These are phyloP conservation scores for Debaryomyces prosopidis DNA, from an alignment of 805 yeast genomes.

Conservation along the genomic window DNA sequence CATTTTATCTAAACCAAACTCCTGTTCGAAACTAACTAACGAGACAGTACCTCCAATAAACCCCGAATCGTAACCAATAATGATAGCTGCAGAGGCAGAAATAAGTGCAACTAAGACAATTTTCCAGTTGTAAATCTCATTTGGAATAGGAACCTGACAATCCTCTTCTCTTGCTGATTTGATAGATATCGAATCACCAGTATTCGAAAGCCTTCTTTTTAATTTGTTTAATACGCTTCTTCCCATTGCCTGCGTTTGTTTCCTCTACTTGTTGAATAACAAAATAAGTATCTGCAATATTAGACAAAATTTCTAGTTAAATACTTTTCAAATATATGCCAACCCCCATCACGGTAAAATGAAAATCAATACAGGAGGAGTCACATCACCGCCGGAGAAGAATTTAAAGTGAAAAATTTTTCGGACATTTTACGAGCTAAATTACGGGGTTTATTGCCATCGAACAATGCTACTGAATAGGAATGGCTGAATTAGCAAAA, in stretches of 20 bases:
- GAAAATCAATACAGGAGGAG: neutral
- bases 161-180: conserved; percentile 5
- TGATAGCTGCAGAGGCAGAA: conserved; percentile 50
- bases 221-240: neutral
- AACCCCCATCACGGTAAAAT: too few relatives aligned
- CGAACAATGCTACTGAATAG: too few relatives aligned
- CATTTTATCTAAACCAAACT: conserved; percentile 42
- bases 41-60: conserved; percentile 57
- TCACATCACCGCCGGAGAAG: neutral
- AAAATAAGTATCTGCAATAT: too few relatives aligned
- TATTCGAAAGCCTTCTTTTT: conserved; percentile 2
- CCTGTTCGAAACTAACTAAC: conserved; percentile 42
- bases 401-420: neutral
- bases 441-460: too few relatives aligned
- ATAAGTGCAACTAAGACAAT: conserved; percentile 43
- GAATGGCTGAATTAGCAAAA: too few relatives aligned
- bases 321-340: too few relatives aligned
- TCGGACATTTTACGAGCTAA: too few relatives aligned
- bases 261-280: too few relatives aligned
- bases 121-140: conserved; percentile 45
- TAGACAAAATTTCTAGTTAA: too few relatives aligned
- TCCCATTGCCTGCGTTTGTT: neutral
- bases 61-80: conserved; percentile 58
- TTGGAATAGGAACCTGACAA: conserved; percentile 21
- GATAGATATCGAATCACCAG: conserved; percentile 8